Evolutionary conservation across 768 basidiomycete species (phyloP).

Genomic region (Collybia nuda): DNA sequence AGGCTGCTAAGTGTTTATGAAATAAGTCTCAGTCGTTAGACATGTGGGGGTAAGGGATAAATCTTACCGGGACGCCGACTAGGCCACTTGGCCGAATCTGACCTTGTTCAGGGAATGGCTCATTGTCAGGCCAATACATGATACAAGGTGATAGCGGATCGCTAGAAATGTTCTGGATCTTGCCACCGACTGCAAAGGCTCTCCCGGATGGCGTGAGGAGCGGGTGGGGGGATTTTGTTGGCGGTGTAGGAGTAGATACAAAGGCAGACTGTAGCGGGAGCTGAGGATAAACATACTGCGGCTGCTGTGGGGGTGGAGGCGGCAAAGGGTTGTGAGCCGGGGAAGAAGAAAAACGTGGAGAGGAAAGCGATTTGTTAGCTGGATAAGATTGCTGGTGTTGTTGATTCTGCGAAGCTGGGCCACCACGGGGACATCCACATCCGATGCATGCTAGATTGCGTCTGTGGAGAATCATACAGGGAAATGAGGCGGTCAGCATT

Average conservation of each 20-base stretch:
- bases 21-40: constrained; percentile 5
- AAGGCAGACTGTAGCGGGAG: constrained; percentile 8
- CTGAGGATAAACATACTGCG: constrained; percentile 4
- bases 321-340: constrained; percentile 12
- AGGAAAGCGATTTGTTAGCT: constrained; percentile 21
- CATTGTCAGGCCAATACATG: constrained; percentile 93
- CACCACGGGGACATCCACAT: constrained; percentile 62
- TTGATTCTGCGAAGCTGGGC: constrained; percentile 17
- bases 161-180: constrained; percentile 74
- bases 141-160: constrained; percentile 75
- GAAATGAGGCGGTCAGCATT: constrained; percentile 48
- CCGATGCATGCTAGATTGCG: constrained; percentile 78
- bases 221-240: constrained; percentile 53
- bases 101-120: constrained; percentile 75
- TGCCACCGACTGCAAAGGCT: constrained; percentile 72
- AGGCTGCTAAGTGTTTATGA: constrained; percentile 52
- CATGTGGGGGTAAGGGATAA: not conserved
- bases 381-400: constrained; percentile 26
- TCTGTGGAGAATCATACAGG: constrained; percentile 54
- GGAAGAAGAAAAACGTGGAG: constrained; percentile 30
- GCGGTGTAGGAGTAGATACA: constrained; percentile 19
- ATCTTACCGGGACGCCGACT: constrained; percentile 51
- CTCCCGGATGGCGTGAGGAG: constrained; percentile 83
- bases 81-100: constrained; percentile 69
- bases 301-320: constrained; percentile 4